Percentiles rank a stretch among this genome's conserved stretches.
These are phyloP conservation scores for Fraxinus sp. DNA, from an alignment of 305 asterid species.

Conservation along the genomic window DNA sequence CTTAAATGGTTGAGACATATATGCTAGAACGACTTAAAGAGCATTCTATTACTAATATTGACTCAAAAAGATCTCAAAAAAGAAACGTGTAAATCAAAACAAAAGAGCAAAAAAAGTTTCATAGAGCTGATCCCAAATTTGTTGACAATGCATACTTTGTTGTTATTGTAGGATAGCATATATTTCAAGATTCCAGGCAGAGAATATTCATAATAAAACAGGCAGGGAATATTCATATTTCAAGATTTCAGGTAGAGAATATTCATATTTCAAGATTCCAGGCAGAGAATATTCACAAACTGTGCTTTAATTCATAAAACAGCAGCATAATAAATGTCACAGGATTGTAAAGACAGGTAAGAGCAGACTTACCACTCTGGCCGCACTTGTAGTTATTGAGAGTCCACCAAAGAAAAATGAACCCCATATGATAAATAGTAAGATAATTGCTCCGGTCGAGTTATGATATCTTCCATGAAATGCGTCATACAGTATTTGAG, in stretches of 20 bases:
- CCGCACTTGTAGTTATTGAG: conserved; percentile 44
- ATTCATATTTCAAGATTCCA: not conserved
- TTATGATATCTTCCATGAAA: conserved; percentile 37
- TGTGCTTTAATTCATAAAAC: not conserved
- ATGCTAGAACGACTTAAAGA: not conserved
- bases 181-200: not conserved
- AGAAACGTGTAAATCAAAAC: not conserved
- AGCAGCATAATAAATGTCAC: not conserved
- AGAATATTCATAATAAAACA: too few relatives aligned
- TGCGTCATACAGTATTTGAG: conserved; percentile 48
- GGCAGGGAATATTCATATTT: not conserved
- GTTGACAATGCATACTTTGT: not conserved
- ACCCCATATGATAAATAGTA: conserved; percentile 41
- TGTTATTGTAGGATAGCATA: not conserved
- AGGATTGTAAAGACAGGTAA: not conserved
- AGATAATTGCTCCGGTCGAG: conserved; percentile 34
- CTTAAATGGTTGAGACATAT: not conserved
- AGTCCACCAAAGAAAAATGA: conserved; percentile 52
- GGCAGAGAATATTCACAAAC: not conserved
- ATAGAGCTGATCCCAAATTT: not conserved
- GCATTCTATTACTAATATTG: not conserved
- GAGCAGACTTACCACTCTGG: conserved; percentile 35
- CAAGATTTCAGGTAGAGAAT: not conserved
- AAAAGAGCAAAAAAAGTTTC: not conserved
- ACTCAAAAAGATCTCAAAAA: not conserved